Percentiles rank a stretch among this genome's conserved stretches.
phyloP scores from a whole-genome alignment of 768 basidiomycete genomes.

The Termitomyces sp. region DNA sequence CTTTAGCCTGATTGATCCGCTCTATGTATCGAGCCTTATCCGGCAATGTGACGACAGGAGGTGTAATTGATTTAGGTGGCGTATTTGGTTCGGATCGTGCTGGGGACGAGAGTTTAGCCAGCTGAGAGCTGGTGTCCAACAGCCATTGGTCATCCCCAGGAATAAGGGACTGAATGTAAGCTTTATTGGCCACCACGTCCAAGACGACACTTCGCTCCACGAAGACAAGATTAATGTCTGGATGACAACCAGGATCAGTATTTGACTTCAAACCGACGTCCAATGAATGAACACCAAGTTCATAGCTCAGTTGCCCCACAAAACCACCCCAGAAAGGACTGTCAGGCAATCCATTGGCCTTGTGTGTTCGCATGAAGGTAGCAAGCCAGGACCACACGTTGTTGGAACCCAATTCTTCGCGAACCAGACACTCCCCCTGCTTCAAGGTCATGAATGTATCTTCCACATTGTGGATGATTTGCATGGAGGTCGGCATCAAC shows the following conservation, averaged over 20 bases:
- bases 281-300: slow-evolving; percentile 63
- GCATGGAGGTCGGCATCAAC: slow-evolving; percentile 47
- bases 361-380: slow-evolving; percentile 57
- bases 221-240: slow-evolving; percentile 73
- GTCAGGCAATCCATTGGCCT: slow-evolving; percentile 37
- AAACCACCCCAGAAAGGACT: slow-evolving; percentile 85
- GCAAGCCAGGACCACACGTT: slow-evolving; percentile 77
- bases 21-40: slow-evolving; percentile 58
- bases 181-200: slow-evolving; percentile 44
- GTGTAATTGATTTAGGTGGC: slow-evolving; percentile 1
- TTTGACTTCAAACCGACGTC: slow-evolving; percentile 32
- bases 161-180: slow-evolving; percentile 64
- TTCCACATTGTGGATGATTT: slow-evolving; percentile 55
- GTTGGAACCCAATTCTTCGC: slow-evolving; percentile 39
- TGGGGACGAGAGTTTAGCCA: too few relatives aligned
- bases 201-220: slow-evolving; percentile 77
- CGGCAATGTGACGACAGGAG: slow-evolving; percentile 42
- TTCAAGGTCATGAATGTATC: slow-evolving; percentile 45
- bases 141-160: slow-evolving; percentile 63
- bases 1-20: slow-evolving; percentile 67
- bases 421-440: slow-evolving; percentile 27
- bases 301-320: slow-evolving; percentile 76
- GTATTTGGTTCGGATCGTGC: too few relatives aligned
- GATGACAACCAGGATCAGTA: slow-evolving; percentile 35
- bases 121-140: slow-evolving; percentile 29